Evolutionary conservation across 2,329 filamentous ascomycete genomes (phyloP), one percentile per base, ranked within the genome.

Genomic region (Microcyclosporella mali): DNA sequence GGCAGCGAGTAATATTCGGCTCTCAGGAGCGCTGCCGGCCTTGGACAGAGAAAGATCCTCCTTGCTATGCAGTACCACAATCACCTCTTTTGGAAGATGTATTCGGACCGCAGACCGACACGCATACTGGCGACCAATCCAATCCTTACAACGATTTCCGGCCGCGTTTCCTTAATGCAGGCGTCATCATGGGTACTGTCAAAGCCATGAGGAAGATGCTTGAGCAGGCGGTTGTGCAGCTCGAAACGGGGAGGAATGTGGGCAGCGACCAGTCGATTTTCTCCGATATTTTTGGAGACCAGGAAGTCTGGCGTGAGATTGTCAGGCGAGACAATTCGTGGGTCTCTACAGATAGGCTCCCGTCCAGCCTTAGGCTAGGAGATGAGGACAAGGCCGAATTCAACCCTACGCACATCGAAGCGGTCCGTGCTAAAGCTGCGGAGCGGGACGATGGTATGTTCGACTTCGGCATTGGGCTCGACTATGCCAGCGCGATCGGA

Each of bases 1-100:
- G 64, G 1, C 74, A 79, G 50, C 70, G 70, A 6, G 72, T 81
- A 8, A 51, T 81, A 1, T 81, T 80, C 47, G 72, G 68, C 2
- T 73, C 74, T 7, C 68, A 71, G 41, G 79, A 80, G 56, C 56
- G 65, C 16, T 81, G 78, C 50, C 68, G 66, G 47, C 67, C 67
- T 2, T 66, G 67, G 45, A 50, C 61, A 1, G 41, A 55, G 2
- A 58, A 64, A 1, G 71, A 76, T 40, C 60, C 70, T 28, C 70
- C 72, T n/a, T 81, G 78, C 55, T 67, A 66, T 32, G 69, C 70
- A 14, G 68, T 75, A 0, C 77, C 78, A 0, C 56, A 70, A 18
- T 78, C 75, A 0, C 65, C 67, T 4, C 52, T 80, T 2, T 70
- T 72, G 1, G 61, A 65, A 6, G 68, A 77, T 45, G 61, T 71